Evolutionary conservation across 495 filamentous ascomycete genomes (phyloP).

Genomic region (Penicillium simplicissimum): DNA sequence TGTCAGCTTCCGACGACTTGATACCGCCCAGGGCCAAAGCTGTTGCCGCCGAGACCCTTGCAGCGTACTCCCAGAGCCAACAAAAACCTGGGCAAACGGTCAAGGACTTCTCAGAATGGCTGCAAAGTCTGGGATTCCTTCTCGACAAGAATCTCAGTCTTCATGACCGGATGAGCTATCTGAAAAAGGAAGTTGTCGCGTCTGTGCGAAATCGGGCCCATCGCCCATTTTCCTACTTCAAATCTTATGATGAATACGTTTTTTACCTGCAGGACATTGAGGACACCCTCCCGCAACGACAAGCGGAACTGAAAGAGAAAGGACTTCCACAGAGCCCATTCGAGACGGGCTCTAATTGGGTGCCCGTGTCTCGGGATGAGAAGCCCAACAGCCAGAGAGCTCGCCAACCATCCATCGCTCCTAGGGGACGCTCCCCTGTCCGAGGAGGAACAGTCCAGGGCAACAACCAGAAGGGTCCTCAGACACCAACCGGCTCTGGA

Average conservation of each 20-base stretch:
- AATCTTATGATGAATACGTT: neutral
- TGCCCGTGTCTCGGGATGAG: neutral
- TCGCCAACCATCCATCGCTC: neutral
- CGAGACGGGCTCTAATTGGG: neutral
- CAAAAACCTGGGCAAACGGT: neutral
- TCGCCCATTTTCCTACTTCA: neutral
- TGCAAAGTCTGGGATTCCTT: neutral
- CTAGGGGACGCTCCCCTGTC: neutral
- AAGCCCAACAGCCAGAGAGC: too few relatives aligned
- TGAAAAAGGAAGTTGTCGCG: neutral
- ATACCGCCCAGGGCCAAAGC: neutral
- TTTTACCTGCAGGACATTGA: slow-evolving; percentile 5
- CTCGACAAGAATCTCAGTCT: neutral
- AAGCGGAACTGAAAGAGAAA: neutral
- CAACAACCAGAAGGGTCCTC: neutral
- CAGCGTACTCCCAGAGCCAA: neutral
- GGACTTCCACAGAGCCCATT: neutral
- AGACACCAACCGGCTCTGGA: neutral
- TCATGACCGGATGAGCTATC: neutral
- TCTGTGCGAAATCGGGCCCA: neutral
- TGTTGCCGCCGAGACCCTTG: neutral
- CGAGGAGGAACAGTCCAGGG: neutral
- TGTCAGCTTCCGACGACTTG: neutral
- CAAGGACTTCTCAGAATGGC: neutral
- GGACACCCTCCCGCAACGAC: slow-evolving; percentile 1